Evolutionary conservation across 179 eudicot species (phyloP).

Genomic region (Silene vulgaris): DNA sequence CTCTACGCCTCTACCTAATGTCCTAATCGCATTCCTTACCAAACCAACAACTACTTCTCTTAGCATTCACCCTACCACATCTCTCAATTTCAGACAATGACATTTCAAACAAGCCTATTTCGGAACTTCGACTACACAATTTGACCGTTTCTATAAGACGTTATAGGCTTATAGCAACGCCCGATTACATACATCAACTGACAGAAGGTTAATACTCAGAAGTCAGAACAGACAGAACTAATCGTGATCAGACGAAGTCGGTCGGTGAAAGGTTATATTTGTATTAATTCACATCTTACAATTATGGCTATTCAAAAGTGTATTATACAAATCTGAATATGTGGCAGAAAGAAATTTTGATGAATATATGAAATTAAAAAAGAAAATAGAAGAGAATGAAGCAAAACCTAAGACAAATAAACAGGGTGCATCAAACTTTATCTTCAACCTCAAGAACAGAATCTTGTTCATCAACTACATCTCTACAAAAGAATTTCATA

Average conservation of each 20-base stretch:
- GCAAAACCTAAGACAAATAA: slow-evolving; percentile 8
- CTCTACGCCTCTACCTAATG: slow-evolving; percentile 6
- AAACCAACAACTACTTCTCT: slow-evolving; percentile 17
- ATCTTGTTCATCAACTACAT: slow-evolving; percentile 11
- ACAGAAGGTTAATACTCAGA: not conserved
- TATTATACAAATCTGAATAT: slow-evolving; percentile 8
- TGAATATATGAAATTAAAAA: not conserved
- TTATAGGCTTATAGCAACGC: not conserved
- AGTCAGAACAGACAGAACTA: too few species aligned
- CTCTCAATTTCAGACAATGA: not conserved
- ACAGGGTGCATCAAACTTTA: slow-evolving; percentile 27
- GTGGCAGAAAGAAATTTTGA: not conserved
- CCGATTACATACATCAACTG: not conserved
- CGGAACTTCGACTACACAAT: not conserved
- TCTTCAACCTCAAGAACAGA: slow-evolving; percentile 22
- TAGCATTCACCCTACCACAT: not conserved
- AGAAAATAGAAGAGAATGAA: not conserved
- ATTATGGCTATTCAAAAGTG: slow-evolving; percentile 1
- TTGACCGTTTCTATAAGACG: not conserved
- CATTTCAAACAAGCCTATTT: not conserved
- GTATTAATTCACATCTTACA: slow-evolving; percentile 21
- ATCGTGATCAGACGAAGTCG: too few species aligned
- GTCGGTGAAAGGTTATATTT: slow-evolving; percentile 6
- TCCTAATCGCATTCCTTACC: slow-evolving; percentile 12
- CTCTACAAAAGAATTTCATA: slow-evolving; percentile 33